phyloP scores from a whole-genome alignment of 2,329 filamentous ascomycete species.

The Corinectria fuckeliana region DNA sequence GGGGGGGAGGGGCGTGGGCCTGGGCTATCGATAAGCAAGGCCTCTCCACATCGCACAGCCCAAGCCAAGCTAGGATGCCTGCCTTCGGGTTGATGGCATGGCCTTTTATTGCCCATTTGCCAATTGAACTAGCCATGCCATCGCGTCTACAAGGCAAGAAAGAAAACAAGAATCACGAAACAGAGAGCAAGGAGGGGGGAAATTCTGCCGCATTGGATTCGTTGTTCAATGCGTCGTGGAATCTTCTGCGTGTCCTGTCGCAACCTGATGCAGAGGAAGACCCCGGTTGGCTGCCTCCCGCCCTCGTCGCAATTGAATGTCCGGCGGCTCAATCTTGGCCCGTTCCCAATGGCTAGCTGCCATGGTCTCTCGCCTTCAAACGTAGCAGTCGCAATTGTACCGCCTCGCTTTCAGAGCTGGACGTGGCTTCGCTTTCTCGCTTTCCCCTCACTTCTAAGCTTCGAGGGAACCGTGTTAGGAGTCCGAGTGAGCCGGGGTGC shows the following conservation, averaged over 20 bases:
- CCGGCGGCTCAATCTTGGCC: constrained; percentile 2
- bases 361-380: not conserved
- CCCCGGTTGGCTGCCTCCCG: not conserved
- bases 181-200: not conserved
- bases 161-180: not conserved
- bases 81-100: constrained; percentile 8
- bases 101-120: constrained; percentile 26
- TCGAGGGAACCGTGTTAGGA: not conserved
- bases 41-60: constrained; percentile 12
- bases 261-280: constrained; percentile 1
- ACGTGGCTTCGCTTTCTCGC: constrained; percentile 6
- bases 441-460: not conserved
- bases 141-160: not conserved
- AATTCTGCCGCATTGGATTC: constrained; percentile 4
- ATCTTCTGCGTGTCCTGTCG: constrained; percentile 13
- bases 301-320: constrained; percentile 13
- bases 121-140: constrained; percentile 19
- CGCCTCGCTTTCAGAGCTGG: constrained; percentile 4
- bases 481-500: constrained; percentile 16
- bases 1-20: constrained; percentile 17
- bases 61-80: not conserved
- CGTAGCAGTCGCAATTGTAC: not conserved
- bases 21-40: constrained; percentile 35
- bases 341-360: not conserved
- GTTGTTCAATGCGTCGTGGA: constrained; percentile 9